phyloP scores from a whole-genome alignment of 495 filamentous ascomycete genomes.

The Friedmanniomyces simplex region DNA sequence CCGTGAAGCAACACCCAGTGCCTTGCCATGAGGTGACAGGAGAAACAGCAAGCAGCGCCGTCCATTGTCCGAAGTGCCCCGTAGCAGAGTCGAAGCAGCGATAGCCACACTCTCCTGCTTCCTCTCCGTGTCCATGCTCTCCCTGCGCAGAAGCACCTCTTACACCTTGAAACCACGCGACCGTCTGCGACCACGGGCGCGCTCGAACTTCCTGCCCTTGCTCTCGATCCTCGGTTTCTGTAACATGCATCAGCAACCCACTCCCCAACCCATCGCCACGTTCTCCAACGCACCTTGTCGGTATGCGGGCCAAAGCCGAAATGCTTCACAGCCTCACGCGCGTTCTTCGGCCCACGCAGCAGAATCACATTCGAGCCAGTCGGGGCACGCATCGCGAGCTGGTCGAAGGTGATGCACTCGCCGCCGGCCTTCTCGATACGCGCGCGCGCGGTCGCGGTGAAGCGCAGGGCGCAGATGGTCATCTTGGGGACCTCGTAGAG shows the following conservation, averaged over 20 bases:
- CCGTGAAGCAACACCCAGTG: neutral
- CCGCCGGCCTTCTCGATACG: slow-evolving; percentile 87
- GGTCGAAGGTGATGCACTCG: slow-evolving; percentile 87
- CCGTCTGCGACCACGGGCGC: slow-evolving; percentile 91
- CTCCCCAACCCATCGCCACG: neutral
- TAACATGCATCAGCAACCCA: slow-evolving; percentile 28
- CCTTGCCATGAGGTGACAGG: neutral
- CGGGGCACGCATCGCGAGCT: slow-evolving; percentile 84
- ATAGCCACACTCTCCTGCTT: neutral
- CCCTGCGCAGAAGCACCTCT: neutral
- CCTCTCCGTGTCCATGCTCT: neutral
- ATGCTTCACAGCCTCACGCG: slow-evolving; percentile 95
- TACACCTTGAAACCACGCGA: slow-evolving; percentile 99
- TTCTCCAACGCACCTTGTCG: slow-evolving; percentile 63
- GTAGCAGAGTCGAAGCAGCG: neutral
- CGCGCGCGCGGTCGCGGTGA: slow-evolving; percentile 90
- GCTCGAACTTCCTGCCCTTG: slow-evolving; percentile 99
- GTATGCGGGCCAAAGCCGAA: slow-evolving; percentile 96
- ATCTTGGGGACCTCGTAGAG: slow-evolving; percentile 82
- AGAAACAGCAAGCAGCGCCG: neutral
- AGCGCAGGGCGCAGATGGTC: slow-evolving; percentile 80
- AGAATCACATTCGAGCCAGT: slow-evolving; percentile 92
- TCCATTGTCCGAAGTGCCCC: neutral
- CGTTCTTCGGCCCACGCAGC: slow-evolving; percentile 92
- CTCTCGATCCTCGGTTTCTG: slow-evolving; percentile 92